Evolutionary conservation across 2,329 filamentous ascomycete genomes (phyloP), one percentile per base, ranked within the genome.

Genomic region (Cercospora sp.): DNA sequence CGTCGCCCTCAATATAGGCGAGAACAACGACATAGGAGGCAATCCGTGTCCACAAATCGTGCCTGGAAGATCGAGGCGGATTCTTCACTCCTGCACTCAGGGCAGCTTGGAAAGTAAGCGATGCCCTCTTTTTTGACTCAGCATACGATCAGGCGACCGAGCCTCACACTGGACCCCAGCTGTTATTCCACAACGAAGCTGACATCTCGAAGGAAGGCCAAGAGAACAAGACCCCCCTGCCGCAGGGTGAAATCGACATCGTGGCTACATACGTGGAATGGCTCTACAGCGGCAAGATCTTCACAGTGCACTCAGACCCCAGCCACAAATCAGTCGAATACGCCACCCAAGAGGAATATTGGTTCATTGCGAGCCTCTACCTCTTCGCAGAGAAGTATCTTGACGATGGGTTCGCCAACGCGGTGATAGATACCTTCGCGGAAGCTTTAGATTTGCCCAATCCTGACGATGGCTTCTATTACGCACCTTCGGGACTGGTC

Each of bases 11-110:
- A 21, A 21, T 24, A 21, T 59, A n/a, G 55, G 55, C n/a, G 32
- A 24, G 21, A 12, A n/a, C 30, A 30, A 32, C 16, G 7, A 59
- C n/a, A 28, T 59, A 21, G n/a, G 13, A 59, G 1, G 21, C 55
- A 3, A 21, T 59, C 3, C 30, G 32, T n/a, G 55, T 59, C 13
- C 55, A 59, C 30, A 37, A 37, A 13, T 32, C 55, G 16, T 30
- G 16, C 9, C 55, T 67, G 21, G 16, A 16, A 9, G 61, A 51
- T 13, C 62, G 58, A 9, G 63, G 28, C 7, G 51, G 51, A 2
- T 67, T 65, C 37, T 65, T 65, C 60, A 24, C 37, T 10, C 55
- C 66, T 7, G 51, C 61, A 5, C 57, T 68, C 18, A 37, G 58
- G 26, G 30, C n/a, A 28, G 30, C 34, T 13, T 65, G 66, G 66